Conservation (phyloP, 2,329 filamentous ascomycete genomes). For the Chaetomiaceae sp. region DNA sequence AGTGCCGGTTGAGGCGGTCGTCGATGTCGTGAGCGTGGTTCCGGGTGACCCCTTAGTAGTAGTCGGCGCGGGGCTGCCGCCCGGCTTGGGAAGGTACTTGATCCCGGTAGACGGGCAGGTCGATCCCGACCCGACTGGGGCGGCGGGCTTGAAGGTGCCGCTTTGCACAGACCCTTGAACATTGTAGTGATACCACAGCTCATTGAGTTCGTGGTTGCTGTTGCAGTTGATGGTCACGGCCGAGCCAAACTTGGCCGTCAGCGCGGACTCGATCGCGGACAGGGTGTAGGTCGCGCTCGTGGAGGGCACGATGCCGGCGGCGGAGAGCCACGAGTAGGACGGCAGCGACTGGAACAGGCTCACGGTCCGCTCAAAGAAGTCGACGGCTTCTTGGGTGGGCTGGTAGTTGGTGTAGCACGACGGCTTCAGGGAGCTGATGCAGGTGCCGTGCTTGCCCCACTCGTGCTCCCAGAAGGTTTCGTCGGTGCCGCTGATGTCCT, state of each 20-base stretch:
- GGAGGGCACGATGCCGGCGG: not conserved
- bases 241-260: not conserved
- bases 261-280: not conserved
- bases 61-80: too few species aligned
- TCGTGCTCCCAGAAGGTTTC: conserved; percentile 1
- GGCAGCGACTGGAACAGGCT: not conserved
- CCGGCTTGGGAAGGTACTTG: conserved; percentile 1
- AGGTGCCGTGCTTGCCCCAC: conserved; percentile 1
- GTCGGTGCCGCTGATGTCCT: not conserved
- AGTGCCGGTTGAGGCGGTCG: not conserved
- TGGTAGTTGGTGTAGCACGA: not conserved
- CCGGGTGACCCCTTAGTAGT: not conserved
- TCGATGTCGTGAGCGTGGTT: not conserved
- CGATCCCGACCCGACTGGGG: not conserved
- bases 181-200: conserved; percentile 1
- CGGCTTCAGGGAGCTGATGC: not conserved
- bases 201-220: not conserved
- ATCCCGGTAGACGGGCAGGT: not conserved
- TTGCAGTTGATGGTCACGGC: conserved; percentile 1
- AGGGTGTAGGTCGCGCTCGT: not conserved
- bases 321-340: not conserved
- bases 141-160: not conserved
- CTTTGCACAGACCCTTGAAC: not conserved
- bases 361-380: not conserved
- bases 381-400: not conserved